phyloP scores from a whole-genome alignment of 139 green algal genomes.

The Asterochloris sp. region DNA sequence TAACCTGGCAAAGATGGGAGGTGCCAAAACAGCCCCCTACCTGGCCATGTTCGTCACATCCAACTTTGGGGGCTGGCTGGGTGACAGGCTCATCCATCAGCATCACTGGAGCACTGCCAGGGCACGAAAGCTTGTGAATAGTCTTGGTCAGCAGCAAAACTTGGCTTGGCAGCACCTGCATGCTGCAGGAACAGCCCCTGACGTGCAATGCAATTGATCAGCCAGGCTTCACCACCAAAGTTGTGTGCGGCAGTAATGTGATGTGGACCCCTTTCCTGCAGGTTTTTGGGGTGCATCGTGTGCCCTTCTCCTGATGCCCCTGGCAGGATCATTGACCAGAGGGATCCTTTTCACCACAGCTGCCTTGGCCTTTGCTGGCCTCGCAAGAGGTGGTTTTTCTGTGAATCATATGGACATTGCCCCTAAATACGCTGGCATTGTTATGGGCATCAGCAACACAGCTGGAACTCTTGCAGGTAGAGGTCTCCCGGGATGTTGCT shows the following conservation, averaged over 20 bases:
- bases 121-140: conserved; percentile 63
- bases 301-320: conserved; percentile 73
- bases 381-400: conserved; percentile 89
- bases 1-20: conserved; percentile 69
- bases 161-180: not conserved
- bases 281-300: conserved; percentile 56
- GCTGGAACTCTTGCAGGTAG: conserved; percentile 69
- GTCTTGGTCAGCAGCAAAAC: not conserved
- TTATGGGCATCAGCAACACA: conserved; percentile 88
- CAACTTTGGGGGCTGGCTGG: conserved; percentile 79
- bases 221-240: too few relatives aligned
- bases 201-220: too few relatives aligned
- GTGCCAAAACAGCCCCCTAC: conserved; percentile 85
- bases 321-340: conserved; percentile 16
- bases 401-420: conserved; percentile 99
- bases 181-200: not conserved
- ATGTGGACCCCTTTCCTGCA: not conserved
- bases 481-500: not conserved
- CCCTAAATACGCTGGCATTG: conserved; percentile 85
- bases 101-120: conserved; percentile 36
- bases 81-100: conserved; percentile 81
- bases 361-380: conserved; percentile 44
- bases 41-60: conserved; percentile 89
- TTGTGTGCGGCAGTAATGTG: too few relatives aligned
- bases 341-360: conserved; percentile 45